These are phyloP conservation scores for Kurtzmaniella quercitrusa DNA, from an alignment of 1,139 yeast genomes.

Conservation along the genomic window DNA sequence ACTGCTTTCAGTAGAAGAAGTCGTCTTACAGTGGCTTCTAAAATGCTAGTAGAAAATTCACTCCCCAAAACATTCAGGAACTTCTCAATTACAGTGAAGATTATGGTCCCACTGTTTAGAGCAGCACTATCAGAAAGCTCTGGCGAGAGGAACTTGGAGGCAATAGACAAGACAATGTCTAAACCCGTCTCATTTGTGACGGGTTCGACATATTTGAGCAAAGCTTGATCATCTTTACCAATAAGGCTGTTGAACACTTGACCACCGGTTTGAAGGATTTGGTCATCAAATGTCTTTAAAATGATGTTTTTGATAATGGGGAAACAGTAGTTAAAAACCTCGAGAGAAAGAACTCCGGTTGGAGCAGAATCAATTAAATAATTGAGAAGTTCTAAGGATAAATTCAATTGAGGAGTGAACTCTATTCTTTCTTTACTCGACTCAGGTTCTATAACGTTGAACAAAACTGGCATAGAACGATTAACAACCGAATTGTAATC, in stretches of 20 bases:
- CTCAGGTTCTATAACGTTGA: slow-evolving; percentile 30
- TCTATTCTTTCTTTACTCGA: slow-evolving; percentile 22
- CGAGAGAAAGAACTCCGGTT: slow-evolving; percentile 41
- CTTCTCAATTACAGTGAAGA: slow-evolving; percentile 59
- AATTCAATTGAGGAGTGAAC: slow-evolving; percentile 56
- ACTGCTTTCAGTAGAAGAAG: slow-evolving; percentile 63
- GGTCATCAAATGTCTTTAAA: slow-evolving; percentile 64
- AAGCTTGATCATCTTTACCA: slow-evolving; percentile 44
- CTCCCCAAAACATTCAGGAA: slow-evolving; percentile 49
- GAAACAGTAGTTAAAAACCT: slow-evolving; percentile 47
- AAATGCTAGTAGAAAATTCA: slow-evolving; percentile 52
- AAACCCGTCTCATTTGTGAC: slow-evolving; percentile 45
- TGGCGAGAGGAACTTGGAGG: slow-evolving; percentile 71
- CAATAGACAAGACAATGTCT: slow-evolving; percentile 52
- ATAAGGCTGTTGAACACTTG: slow-evolving; percentile 67
- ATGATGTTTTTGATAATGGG: slow-evolving; percentile 52
- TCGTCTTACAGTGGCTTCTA: slow-evolving; percentile 70
- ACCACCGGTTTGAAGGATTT: slow-evolving; percentile 72
- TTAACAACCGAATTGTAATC: slow-evolving; percentile 49
- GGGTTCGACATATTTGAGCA: slow-evolving; percentile 38
- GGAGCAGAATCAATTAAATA: slow-evolving; percentile 47
- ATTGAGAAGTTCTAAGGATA: slow-evolving; percentile 65
- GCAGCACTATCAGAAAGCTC: slow-evolving; percentile 77
- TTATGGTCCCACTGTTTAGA: slow-evolving; percentile 64
- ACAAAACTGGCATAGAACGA: slow-evolving; percentile 49